A percentile compares a stretch with the other conserved stretches of the same genome.
Conservation (phyloP, 495 filamentous ascomycete species). For the Bryoglossum gracile region DNA sequence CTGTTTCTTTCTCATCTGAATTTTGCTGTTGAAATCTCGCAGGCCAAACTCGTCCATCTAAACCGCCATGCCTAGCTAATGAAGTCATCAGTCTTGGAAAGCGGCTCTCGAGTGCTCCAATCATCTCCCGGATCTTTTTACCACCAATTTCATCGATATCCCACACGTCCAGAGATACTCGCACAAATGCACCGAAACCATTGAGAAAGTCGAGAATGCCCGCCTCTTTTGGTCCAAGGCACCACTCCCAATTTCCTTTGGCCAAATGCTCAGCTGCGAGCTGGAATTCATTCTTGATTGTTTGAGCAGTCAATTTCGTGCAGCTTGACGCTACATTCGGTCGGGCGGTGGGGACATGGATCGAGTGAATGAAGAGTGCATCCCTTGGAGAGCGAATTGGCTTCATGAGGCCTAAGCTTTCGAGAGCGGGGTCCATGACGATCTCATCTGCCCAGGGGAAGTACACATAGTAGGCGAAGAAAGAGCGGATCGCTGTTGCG, state of each 20-base stretch:
- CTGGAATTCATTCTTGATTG: constrained; percentile 42
- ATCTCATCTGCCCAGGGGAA: constrained; percentile 45
- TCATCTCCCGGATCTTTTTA: constrained; percentile 16
- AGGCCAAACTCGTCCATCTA: constrained; percentile 51
- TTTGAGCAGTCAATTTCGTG: constrained; percentile 37
- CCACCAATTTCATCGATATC: constrained; percentile 40
- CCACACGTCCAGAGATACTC: constrained; percentile 37
- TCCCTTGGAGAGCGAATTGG: constrained; percentile 38
- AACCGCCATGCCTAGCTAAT: constrained; percentile 1
- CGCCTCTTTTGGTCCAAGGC: constrained; percentile 40
- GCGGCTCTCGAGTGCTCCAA: constrained; percentile 50
- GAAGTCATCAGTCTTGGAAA: constrained; percentile 20
- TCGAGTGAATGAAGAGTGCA: constrained; percentile 48
- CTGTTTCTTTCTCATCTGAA: constrained; percentile 2
- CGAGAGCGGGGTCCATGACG: constrained; percentile 46
- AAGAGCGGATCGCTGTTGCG: constrained; percentile 39
- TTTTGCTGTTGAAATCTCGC: constrained; percentile 36
- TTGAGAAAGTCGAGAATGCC: constrained; percentile 38
- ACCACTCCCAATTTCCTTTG: constrained; percentile 36
- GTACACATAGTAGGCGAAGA: constrained; percentile 50
- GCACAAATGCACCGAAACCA: constrained; percentile 41
- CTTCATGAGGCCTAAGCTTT: constrained; percentile 29
- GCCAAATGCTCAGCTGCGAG: constrained; percentile 33
- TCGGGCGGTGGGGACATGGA: constrained; percentile 39
- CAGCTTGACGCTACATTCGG: constrained; percentile 44